Evolutionary conservation across 345 rosid species (phyloP).

Genomic region (Limnanthes douglasii): DNA sequence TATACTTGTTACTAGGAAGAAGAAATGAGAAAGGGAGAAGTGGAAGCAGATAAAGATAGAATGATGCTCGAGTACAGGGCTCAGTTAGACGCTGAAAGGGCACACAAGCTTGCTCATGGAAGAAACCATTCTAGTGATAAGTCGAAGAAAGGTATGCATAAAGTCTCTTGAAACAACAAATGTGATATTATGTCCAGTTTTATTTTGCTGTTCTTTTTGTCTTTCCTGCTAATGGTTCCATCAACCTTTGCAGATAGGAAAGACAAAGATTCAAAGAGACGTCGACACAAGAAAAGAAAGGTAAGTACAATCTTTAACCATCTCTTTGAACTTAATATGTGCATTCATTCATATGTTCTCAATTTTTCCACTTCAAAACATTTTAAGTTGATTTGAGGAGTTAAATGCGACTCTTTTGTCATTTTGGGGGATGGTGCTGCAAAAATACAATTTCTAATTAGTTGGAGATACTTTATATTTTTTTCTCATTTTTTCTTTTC

Average conservation of each 20-base stretch:
- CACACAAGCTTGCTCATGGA: constrained; percentile 81
- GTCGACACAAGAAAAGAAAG: constrained; percentile 76
- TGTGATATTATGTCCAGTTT: not conserved
- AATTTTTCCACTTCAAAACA: no score
- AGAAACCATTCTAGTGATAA: constrained; percentile 63
- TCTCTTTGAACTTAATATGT: no score
- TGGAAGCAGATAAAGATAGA: constrained; percentile 84
- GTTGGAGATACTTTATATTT: no score
- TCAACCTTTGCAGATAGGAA: constrained; percentile 48
- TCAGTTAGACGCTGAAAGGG: constrained; percentile 94
- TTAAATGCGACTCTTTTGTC: no score
- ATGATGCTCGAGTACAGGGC: constrained; percentile 99
- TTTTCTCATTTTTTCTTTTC: no score
- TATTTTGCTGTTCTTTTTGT: no score
- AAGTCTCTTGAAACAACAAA: constrained; percentile 4
- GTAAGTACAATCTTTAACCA: constrained; percentile 18
- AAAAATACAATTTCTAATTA: no score
- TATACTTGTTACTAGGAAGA: no score
- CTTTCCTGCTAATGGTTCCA: constrained; percentile 9
- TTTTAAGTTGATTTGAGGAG: no score
- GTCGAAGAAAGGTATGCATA: constrained; percentile 40
- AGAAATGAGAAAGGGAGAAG: constrained; percentile 66
- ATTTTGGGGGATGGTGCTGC: no score
- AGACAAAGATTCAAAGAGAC: constrained; percentile 71
- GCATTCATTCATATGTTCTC: no score